Conservation (phyloP, 2,329 filamentous ascomycete species). For the Paecilomyces variotii region DNA sequence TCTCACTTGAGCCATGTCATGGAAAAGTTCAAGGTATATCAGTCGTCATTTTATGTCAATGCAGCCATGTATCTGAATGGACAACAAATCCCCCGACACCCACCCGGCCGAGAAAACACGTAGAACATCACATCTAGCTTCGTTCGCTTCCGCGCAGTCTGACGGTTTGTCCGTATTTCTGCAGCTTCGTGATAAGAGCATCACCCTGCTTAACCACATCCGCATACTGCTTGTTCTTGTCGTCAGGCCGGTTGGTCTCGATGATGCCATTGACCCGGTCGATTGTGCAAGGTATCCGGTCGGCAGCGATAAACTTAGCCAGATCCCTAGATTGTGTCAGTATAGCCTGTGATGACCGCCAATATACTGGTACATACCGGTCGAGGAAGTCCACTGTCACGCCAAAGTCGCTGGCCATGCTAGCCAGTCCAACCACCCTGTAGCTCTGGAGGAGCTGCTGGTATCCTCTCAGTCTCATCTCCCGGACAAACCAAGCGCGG, state of each 20-base stretch:
- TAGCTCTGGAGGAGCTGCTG: conserved; percentile 97
- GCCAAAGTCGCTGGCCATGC: conserved; percentile 95
- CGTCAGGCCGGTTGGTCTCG: conserved; percentile 93
- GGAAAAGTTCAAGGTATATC: not conserved
- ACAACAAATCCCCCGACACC: not conserved
- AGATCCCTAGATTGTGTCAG: conserved; percentile 58
- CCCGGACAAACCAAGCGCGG: conserved; percentile 91
- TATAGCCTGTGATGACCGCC: not conserved
- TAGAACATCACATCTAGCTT: conserved; percentile 43
- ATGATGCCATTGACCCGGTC: conserved; percentile 95
- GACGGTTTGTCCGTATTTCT: conserved; percentile 98
- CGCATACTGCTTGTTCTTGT: conserved; percentile 99
- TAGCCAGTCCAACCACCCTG: conserved; percentile 89
- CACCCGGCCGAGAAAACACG: not conserved
- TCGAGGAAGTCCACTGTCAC: conserved; percentile 95
- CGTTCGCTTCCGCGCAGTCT: conserved; percentile 90
- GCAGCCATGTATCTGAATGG: not conserved
- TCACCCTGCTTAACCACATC: conserved; percentile 97
- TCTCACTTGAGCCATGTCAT: not conserved
- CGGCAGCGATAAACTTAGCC: conserved; percentile 91
- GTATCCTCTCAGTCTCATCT: conserved; percentile 95
- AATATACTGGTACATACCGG: conserved; percentile 50
- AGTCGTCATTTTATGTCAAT: not conserved
- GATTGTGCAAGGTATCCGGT: conserved; percentile 92
- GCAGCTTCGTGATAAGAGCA: conserved; percentile 94